Conservation (phyloP, 2,329 filamentous ascomycete genomes). For the Xylaria sp. region DNA sequence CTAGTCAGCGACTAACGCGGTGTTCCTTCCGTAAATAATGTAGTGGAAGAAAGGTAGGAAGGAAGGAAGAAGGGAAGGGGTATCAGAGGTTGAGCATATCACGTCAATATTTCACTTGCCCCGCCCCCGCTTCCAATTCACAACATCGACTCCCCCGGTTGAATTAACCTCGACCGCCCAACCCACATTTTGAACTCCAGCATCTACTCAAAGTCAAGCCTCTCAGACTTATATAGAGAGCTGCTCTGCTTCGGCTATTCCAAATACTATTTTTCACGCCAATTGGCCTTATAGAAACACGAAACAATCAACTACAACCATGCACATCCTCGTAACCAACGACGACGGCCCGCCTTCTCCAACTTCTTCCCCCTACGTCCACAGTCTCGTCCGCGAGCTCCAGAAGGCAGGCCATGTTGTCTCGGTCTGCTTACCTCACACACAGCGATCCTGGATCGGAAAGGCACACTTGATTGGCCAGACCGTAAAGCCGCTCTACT, state of each 20-base stretch:
- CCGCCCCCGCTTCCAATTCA: constrained; percentile 25
- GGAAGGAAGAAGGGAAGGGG: too few species aligned
- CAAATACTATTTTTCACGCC: not conserved
- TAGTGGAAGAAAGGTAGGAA: too few species aligned
- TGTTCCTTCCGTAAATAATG: too few species aligned
- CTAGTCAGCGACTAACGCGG: too few species aligned
- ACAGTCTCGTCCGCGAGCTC: constrained; percentile 71
- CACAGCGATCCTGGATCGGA: constrained; percentile 95
- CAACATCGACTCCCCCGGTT: not conserved
- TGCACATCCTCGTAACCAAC: constrained; percentile 72
- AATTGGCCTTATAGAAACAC: constrained; percentile 3
- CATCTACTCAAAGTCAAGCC: not conserved
- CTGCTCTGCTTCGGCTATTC: not conserved
- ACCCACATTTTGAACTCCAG: not conserved
- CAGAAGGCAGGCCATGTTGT: constrained; percentile 80
- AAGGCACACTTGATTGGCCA: constrained; percentile 97
- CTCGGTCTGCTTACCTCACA: constrained; percentile 87
- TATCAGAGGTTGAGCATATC: too few species aligned
- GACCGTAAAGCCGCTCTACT: constrained; percentile 82
- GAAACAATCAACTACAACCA: constrained; percentile 35
- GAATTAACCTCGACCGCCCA: not conserved
- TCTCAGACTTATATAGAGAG: not conserved
- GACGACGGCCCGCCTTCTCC: constrained; percentile 81
- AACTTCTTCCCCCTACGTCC: constrained; percentile 78
- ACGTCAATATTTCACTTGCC: constrained; percentile 2